phyloP scores from a whole-genome alignment of 2,329 filamentous ascomycete species.

The Graphilbum ipis-grandicollis region DNA sequence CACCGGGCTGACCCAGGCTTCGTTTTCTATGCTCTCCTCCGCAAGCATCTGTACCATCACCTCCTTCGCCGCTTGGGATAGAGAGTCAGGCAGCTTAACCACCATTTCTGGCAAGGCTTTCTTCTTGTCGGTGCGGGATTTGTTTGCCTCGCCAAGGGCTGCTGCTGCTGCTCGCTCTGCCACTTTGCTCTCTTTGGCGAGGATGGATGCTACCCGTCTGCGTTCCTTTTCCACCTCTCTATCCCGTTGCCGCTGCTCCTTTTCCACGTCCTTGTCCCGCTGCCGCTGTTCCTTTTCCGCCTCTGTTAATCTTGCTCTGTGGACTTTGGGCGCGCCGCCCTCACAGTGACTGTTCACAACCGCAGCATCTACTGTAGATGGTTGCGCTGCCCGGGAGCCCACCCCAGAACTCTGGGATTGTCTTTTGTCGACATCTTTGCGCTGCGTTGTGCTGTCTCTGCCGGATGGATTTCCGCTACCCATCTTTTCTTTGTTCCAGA shows the following conservation, averaged over 20 bases:
- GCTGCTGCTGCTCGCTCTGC: constrained; percentile 45
- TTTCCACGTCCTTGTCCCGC: constrained; percentile 34
- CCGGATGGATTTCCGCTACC: no score
- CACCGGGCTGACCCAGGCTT: constrained; percentile 25
- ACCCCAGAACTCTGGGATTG: neutral
- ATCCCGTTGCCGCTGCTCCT: constrained; percentile 35
- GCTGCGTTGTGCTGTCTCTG: neutral
- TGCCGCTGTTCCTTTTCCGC: constrained; percentile 25
- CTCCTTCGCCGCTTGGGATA: constrained; percentile 28
- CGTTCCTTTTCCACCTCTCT: constrained; percentile 38
- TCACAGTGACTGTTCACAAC: constrained; percentile 1
- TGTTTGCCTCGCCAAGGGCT: constrained; percentile 58
- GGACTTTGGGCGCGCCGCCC: constrained; percentile 5
- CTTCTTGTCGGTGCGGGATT: constrained; percentile 55
- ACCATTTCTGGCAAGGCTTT: constrained; percentile 62
- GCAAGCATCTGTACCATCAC: constrained; percentile 33
- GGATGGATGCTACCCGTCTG: constrained; percentile 38
- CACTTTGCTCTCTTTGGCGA: constrained; percentile 42
- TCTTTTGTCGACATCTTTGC: neutral
- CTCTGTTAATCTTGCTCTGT: constrained; percentile 8
- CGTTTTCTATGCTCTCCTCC: constrained; percentile 28
- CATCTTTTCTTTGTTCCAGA: neutral
- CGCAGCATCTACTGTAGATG: no score
- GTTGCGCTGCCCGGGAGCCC: no score
- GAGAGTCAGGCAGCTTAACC: constrained; percentile 43